A percentile compares a stretch with the other conserved stretches of the same genome.
These are phyloP conservation scores for Silene latifolia DNA, from an alignment of 148 eudicot genomes.

Conservation along the genomic window DNA sequence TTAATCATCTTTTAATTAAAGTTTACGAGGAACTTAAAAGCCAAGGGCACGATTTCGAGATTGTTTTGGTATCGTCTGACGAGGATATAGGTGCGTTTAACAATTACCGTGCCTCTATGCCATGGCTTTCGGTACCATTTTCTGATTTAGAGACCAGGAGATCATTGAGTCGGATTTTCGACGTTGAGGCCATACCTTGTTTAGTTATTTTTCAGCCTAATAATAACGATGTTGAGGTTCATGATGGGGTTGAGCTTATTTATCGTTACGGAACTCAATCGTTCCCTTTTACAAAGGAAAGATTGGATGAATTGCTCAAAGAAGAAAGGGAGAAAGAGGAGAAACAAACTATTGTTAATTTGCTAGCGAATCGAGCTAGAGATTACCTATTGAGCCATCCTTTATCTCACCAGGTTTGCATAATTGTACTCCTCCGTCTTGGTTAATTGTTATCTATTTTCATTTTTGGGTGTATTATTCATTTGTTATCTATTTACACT, in stretches of 20 bases:
- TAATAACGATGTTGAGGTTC: neutral
- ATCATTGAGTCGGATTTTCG: conserved; percentile 42
- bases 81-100: conserved; percentile 56
- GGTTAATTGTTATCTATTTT: too few species aligned
- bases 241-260: conserved; percentile 56
- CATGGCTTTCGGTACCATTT: conserved; percentile 71
- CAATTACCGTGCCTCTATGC: conserved; percentile 48
- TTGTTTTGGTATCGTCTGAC: conserved; percentile 64
- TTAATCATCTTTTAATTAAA: conserved; percentile 35
- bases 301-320: conserved; percentile 43
- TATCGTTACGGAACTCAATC: conserved; percentile 52
- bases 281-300: conserved; percentile 52
- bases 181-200: conserved; percentile 62
- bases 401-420: conserved; percentile 38
- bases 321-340: conserved; percentile 50
- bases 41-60: conserved; percentile 39
- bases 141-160: conserved; percentile 52
- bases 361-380: conserved; percentile 41
- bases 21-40: conserved; percentile 44
- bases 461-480: too few species aligned
- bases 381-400: conserved; percentile 51
- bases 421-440: too few species aligned
- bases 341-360: conserved; percentile 43
- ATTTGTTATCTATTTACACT: too few species aligned
- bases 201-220: conserved; percentile 50